A percentile compares a stretch with the other conserved stretches of the same genome.
phyloP scores from a whole-genome alignment of 2,329 filamentous ascomycete genomes.

The Fusarium dlaminii region DNA sequence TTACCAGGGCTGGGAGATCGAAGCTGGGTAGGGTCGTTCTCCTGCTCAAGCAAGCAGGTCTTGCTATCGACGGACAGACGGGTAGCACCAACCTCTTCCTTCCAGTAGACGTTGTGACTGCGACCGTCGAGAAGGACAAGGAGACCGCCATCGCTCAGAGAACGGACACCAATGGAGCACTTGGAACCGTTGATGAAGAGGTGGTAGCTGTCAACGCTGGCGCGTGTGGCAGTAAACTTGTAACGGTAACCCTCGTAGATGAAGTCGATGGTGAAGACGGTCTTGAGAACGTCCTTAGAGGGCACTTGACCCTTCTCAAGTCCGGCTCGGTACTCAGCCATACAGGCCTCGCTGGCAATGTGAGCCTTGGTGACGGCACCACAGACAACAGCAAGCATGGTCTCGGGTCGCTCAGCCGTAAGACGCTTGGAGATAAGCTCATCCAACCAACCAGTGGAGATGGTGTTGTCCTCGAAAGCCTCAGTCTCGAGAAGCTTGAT shows the following conservation, averaged over 20 bases:
- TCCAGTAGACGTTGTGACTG: slow-evolving; percentile 99
- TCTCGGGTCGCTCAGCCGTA: slow-evolving; percentile 93
- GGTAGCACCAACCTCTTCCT: slow-evolving; percentile 96
- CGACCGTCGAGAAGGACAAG: slow-evolving; percentile 89
- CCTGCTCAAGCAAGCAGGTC: slow-evolving; percentile 96
- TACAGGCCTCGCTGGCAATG: slow-evolving; percentile 88
- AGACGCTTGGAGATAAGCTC: slow-evolving; percentile 98
- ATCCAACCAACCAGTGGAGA: slow-evolving; percentile 98
- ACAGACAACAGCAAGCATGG: slow-evolving; percentile 92
- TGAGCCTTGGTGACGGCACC: slow-evolving; percentile 96
- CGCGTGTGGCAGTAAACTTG: slow-evolving; percentile 97
- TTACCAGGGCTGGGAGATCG: slow-evolving; percentile 95
- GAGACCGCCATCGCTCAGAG: slow-evolving; percentile 92
- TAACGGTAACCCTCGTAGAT: slow-evolving; percentile 97
- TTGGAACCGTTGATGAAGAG: slow-evolving; percentile 99
- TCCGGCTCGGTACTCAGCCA: slow-evolving; percentile 85
- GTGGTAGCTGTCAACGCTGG: slow-evolving; percentile 92
- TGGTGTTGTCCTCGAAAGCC: slow-evolving; percentile 98
- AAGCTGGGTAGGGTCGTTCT: slow-evolving; percentile 98
- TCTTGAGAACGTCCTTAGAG: slow-evolving; percentile 95
- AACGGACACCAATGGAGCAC: slow-evolving; percentile 90
- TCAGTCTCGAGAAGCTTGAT: slow-evolving; percentile 99
- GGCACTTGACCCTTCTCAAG: slow-evolving; percentile 98
- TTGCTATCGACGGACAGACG: slow-evolving; percentile 97
- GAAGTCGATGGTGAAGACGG: slow-evolving; percentile 96